Percentiles rank a stretch among this genome's conserved stretches.
Evolutionary conservation across 805 yeast genomes (phyloP).

Genomic region (Grigorovia transvaalensis): DNA sequence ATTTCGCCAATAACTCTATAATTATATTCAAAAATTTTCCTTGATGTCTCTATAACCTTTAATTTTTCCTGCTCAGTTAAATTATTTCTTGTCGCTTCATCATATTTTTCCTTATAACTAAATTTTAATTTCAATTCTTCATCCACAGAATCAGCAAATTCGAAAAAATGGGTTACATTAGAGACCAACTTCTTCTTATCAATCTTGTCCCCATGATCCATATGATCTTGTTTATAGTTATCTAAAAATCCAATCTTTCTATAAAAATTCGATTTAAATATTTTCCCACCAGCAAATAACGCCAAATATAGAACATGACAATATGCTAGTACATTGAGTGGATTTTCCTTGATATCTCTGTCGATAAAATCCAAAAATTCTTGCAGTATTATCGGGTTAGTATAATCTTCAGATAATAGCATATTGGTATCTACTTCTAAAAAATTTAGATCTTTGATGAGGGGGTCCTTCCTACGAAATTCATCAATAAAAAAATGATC

Average conservation of each 20-base stretch:
- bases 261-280: constrained; percentile 56
- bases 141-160: constrained; percentile 34
- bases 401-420: constrained; percentile 21
- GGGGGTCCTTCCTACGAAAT: constrained; percentile 48
- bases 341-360: constrained; percentile 45
- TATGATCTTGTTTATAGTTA: constrained; percentile 26
- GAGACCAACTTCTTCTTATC: constrained; percentile 19
- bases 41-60: constrained; percentile 58
- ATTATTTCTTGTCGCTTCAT: constrained; percentile 60
- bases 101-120: constrained; percentile 64
- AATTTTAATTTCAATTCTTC: constrained; percentile 58
- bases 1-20: constrained; percentile 53
- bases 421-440: constrained; percentile 30
- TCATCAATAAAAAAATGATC: constrained; percentile 58
- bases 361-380: constrained; percentile 53
- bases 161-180: constrained; percentile 56
- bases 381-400: constrained; percentile 39
- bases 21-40: constrained; percentile 55
- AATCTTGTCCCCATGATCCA: constrained; percentile 42
- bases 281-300: constrained; percentile 75
- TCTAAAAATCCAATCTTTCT: constrained; percentile 69
- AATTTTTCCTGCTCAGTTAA: constrained; percentile 61
- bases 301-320: constrained; percentile 81
- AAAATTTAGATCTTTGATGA: constrained; percentile 54
- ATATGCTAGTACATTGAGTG: constrained; percentile 65